These are phyloP conservation scores for Pythium biforme DNA, from an alignment of 352 stramenopile species.

Conservation along the genomic window DNA sequence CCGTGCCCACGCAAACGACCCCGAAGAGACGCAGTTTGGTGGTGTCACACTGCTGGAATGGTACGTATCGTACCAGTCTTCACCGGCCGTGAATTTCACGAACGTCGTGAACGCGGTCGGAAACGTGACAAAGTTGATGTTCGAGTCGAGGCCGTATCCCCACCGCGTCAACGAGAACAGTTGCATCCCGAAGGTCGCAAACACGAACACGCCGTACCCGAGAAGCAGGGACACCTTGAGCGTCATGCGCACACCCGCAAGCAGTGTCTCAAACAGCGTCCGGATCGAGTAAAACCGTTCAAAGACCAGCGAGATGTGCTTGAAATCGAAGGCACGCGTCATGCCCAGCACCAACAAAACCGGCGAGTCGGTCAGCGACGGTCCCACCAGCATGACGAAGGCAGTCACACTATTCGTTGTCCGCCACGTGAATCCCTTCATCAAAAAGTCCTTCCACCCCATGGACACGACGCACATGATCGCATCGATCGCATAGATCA, in stretches of 20 bases:
- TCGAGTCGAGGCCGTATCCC: constrained; percentile 68
- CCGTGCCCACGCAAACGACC: constrained; percentile 27
- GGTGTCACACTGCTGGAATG: constrained; percentile 57
- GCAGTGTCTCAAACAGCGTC: constrained; percentile 73
- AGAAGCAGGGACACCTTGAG: constrained; percentile 82
- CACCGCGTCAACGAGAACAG: constrained; percentile 80
- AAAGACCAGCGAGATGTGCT: constrained; percentile 76
- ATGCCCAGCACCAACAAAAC: constrained; percentile 75
- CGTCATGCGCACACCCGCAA: constrained; percentile 61
- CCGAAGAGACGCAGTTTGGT: constrained; percentile 57
- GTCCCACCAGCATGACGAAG: constrained; percentile 75
- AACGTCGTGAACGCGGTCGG: constrained; percentile 68
- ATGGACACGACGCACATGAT: constrained; percentile 67
- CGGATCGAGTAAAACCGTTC: constrained; percentile 66
- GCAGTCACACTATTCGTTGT: constrained; percentile 72
- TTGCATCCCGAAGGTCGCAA: constrained; percentile 79
- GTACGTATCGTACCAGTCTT: constrained; percentile 85
- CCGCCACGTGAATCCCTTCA: constrained; percentile 82
- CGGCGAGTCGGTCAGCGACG: constrained; percentile 56
- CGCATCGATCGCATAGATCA: constrained; percentile 75
- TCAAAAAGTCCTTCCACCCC: constrained; percentile 78
- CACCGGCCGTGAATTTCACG: constrained; percentile 79
- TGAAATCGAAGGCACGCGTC: constrained; percentile 80
- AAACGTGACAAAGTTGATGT: constrained; percentile 79
- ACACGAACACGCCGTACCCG: constrained; percentile 80